A percentile compares a stretch with the other conserved stretches of the same genome.
Evolutionary conservation across 2,329 filamentous ascomycete genomes (phyloP).

Genomic region (Ceratocystis albifundus): DNA sequence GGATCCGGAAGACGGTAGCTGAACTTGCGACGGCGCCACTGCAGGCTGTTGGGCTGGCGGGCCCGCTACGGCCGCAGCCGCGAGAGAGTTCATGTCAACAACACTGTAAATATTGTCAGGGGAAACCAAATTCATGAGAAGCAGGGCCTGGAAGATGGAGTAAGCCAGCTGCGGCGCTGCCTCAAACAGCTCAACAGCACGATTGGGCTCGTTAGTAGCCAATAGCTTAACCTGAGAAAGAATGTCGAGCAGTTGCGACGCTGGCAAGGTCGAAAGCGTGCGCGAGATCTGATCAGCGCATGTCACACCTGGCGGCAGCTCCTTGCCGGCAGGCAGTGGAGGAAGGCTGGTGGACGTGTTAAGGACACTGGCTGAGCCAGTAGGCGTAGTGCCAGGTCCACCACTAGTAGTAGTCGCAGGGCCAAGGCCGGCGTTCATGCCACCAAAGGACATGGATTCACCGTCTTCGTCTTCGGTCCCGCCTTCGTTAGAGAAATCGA

Average conservation of each 20-base stretch:
- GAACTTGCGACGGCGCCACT: constrained; percentile 26
- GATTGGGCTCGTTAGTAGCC: constrained; percentile 66
- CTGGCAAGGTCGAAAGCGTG: constrained; percentile 75
- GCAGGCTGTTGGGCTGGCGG: constrained; percentile 28
- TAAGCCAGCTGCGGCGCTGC: constrained; percentile 89
- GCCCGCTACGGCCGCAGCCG: constrained; percentile 31
- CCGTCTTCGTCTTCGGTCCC: constrained; percentile 55
- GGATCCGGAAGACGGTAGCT: not conserved
- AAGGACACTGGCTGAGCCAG: constrained; percentile 28
- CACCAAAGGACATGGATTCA: constrained; percentile 19
- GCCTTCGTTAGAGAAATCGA: constrained; percentile 93
- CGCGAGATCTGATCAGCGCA: constrained; percentile 86
- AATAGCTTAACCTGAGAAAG: constrained; percentile 89
- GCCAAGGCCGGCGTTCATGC: constrained; percentile 17
- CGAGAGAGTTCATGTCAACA: constrained; percentile 46
- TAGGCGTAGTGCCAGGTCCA: constrained; percentile 27
- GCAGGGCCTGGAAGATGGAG: constrained; percentile 85
- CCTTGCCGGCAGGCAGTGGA: constrained; percentile 70
- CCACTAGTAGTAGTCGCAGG: constrained; percentile 30
- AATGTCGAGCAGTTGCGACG: constrained; percentile 83
- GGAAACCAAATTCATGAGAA: constrained; percentile 86
- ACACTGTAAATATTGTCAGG: constrained; percentile 71
- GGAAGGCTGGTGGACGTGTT: constrained; percentile 48
- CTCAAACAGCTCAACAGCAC: constrained; percentile 73
- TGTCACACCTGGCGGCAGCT: constrained; percentile 69